Base-by-base conservation (phyloP, 352 stramenopile species). In the Aphanomyces cochlioides region DNA sequence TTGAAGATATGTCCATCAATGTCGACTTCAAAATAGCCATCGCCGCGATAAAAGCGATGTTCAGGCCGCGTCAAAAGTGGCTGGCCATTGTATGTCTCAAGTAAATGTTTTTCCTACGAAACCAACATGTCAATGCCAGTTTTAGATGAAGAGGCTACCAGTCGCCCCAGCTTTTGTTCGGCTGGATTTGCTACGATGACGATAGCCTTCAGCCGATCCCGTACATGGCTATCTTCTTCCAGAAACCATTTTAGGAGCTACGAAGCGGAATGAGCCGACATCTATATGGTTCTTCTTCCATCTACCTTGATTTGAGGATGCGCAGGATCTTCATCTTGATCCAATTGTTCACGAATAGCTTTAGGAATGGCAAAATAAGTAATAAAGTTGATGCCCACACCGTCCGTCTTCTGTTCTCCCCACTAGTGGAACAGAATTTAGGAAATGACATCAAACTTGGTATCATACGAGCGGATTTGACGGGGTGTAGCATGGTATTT, bases 1-100 rank as follows among this genome's bases (percentile, higher is more conserved):
- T 93, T 93, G 78, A 93, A 93, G 58, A 90, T 77, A 57, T 93
- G 85, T 4, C 81, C 85, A 54, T 93, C 84, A 39, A 93, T 85
- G 58, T 93, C 85, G 12, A 93, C 79, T 63, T 93, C 85, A 75
- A 93, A 92, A 77, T 93, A 93, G 40, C 81, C 78, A n/a, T 87
- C 75, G 3, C 82, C 84, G 6, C 69, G 74, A 50, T 89, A 89
- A 69, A 93, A 93, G 6, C 76, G 80, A 39, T 93, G 85, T 73
- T 93, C 84, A 12, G 85, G 85, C 1, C 85, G 82, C 6, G 85
- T 93, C 47, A 93, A 76, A 67, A 93, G 89, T 0, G 84, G 85
- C 56, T 93, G 85, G 0, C 85, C 85, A 21, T 93, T 93, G 74
- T 93, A 93, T 0, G 85, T 90, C 66, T 93, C 85, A 4, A 93